Percentiles rank a stretch among this genome's conserved stretches.
These are phyloP conservation scores for Rhododendron molle DNA, from an alignment of 148 eudicot species.

Conservation along the genomic window DNA sequence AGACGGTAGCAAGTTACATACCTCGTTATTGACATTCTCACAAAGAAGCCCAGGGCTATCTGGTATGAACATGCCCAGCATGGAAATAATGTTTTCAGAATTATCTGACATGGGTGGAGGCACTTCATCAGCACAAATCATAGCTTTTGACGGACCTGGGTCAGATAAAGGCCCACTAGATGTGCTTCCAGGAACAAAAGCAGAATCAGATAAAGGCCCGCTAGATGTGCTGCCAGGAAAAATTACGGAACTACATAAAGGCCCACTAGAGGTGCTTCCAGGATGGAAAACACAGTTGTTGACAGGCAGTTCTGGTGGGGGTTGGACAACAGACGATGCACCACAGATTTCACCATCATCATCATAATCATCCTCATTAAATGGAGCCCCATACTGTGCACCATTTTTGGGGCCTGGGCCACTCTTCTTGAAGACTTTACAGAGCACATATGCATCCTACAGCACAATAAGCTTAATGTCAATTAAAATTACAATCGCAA, in stretches of 20 bases:
- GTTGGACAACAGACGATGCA: conserved; percentile 11
- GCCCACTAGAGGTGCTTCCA: neutral
- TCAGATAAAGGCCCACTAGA: conserved; percentile 4
- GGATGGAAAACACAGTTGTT: neutral
- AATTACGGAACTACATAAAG: neutral
- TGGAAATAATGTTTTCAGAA: conserved; percentile 4
- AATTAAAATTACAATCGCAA: neutral
- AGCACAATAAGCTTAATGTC: neutral
- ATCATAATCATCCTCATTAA: conserved; percentile 69
- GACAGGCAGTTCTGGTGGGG: neutral
- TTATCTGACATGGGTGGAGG: conserved; percentile 11
- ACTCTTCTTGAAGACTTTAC: conserved; percentile 65
- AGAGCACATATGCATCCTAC: conserved; percentile 54
- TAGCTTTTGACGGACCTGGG: conserved; percentile 14
- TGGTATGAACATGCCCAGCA: conserved; percentile 18
- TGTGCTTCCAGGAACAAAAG: conserved; percentile 1
- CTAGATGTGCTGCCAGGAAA: neutral
- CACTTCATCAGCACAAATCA: conserved; percentile 3
- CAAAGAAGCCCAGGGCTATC: neutral
- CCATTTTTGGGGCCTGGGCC: conserved; percentile 70
- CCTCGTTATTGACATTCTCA: conserved; percentile 14
- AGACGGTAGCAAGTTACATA: neutral
- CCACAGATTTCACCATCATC: conserved; percentile 28
- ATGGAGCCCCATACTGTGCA: conserved; percentile 73
- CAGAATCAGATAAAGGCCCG: neutral